Evolutionary conservation across 257 asterid genomes (phyloP).

Genomic region (Solanum virginianum): DNA sequence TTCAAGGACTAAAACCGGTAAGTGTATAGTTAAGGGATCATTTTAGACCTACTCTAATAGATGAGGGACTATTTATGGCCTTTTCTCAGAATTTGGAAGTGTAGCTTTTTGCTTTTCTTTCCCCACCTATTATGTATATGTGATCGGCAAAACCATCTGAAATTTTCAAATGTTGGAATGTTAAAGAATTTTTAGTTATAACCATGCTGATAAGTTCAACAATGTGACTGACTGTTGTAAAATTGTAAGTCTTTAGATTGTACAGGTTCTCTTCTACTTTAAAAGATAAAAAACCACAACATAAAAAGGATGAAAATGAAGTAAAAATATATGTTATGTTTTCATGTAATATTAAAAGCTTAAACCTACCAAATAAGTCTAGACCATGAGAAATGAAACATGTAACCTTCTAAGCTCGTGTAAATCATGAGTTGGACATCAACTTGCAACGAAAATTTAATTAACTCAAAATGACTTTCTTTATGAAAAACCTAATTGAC

Average conservation of each 20-base stretch:
- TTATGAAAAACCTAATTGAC: neutral
- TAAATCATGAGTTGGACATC: neutral
- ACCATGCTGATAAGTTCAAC: no score
- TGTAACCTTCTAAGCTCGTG: neutral
- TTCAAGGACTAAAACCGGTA: no score
- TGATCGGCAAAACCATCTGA: neutral
- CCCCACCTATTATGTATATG: neutral
- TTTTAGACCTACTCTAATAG: no score
- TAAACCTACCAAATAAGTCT: conserved; percentile 10
- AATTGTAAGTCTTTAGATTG: conserved; percentile 13
- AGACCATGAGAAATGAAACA: conserved; percentile 5
- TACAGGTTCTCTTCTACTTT: conserved; percentile 11
- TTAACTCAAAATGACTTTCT: neutral
- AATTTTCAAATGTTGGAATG: no score
- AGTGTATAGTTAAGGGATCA: no score
- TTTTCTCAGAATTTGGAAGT: neutral
- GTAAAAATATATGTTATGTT: neutral
- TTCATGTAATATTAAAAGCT: neutral
- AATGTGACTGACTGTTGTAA: conserved; percentile 28
- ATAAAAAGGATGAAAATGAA: conserved; percentile 5
- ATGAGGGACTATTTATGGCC: no score
- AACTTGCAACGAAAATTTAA: neutral
- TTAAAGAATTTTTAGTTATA: no score
- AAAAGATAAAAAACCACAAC: neutral
- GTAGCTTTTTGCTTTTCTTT: neutral